Evolutionary conservation across 192 early-diverging fungal species (phyloP), one percentile per base, ranked within the genome.

Genomic region (Geosiphon pyriformis): DNA sequence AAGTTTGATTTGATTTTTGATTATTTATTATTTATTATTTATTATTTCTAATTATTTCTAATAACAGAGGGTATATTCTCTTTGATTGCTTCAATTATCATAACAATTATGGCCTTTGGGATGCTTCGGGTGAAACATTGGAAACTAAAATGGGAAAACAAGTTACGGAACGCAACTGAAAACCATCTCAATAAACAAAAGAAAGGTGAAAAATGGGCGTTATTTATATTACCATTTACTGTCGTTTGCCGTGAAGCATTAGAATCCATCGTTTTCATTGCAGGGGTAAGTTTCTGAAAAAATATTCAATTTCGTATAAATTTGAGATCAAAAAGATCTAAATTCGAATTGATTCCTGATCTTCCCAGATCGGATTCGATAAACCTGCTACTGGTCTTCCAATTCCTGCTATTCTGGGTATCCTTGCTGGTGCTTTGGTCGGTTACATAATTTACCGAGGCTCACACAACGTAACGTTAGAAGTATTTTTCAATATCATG

Each of bases 181-280:
- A 65, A 65, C 2, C 26, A 67, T 46, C 63, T 76, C 34, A 69
- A 74, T n/a, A 72, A 62, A 59, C 68, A 83, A 7, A 69, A 68
- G 34, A 65, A 52, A 18, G 64, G 73, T 4, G 71, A 79, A 63
- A 79, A 79, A 54, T 89, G 88, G 62, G 78, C 88, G 22, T 88
- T 96, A 63, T 83, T 94, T 71, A 74, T 91, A 52, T 80, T 96
- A 52, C 92, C 94, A 17, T 90, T 93, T 61, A 73, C 93, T 34
- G 92, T 92, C 12, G 85, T 96, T 8, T 72, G 92, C 29, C 82
- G 94, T 53, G 94, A 96, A 82, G 90, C 89, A 12, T 70, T 96
- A 11, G 94, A 96, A 71, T 85, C 90, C n/a, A 80, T 96, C 23
- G 83, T 96, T 10, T 91, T 96, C 75, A 78, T 96, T 52, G 93